Evolutionary conservation across 495 filamentous ascomycete genomes (phyloP), one percentile per base, ranked within the genome.

Genomic region (Hypoxylon crocopeplum): DNA sequence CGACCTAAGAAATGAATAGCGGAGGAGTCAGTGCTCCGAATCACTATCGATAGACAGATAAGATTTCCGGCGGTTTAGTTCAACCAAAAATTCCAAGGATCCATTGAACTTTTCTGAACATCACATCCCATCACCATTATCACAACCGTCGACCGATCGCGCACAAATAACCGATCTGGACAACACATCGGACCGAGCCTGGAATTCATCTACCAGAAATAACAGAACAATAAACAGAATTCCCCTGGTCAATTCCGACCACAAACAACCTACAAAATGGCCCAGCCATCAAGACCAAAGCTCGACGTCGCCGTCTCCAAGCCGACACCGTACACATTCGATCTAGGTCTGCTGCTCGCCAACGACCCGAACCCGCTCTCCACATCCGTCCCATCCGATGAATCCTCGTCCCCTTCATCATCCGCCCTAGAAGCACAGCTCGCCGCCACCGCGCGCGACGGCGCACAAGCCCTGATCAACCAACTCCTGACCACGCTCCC

Each of bases 321-420:
- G 71, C 89, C 91, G 0, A 95, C 85, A 1, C 93, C 91, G 34
- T 93, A 93, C 79, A 91, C 87, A 69, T 96, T 95, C 80, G 92
- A 97, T 75, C 85, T 96, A 10, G 92, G 91, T 59, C 84, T 93
- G 69, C 85, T 97, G 52, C 81, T 92, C 66, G 86, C 82, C 72
- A 83, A 84, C 66, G 92, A 96, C 78, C 82, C 90, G 0, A 94
- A 93, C 77, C 91, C 93, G 0, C 77, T 96, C 36, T 79, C 80
- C 39, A 74, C 80, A 53, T 68, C 73, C 22, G 36, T 56, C 60
- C 42, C 68, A 47, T 32, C 72, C 68, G 17, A 20, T 5, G 41
- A 68, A 71, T 32, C 59, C 51, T 3, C 48, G 1, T 30, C 52
- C 13, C 48, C 84, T 57, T 77, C 81, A 59, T 67, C 58, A 17